phyloP scores from a whole-genome alignment of 148 eudicot genomes.

The Simmondsia chinensis region DNA sequence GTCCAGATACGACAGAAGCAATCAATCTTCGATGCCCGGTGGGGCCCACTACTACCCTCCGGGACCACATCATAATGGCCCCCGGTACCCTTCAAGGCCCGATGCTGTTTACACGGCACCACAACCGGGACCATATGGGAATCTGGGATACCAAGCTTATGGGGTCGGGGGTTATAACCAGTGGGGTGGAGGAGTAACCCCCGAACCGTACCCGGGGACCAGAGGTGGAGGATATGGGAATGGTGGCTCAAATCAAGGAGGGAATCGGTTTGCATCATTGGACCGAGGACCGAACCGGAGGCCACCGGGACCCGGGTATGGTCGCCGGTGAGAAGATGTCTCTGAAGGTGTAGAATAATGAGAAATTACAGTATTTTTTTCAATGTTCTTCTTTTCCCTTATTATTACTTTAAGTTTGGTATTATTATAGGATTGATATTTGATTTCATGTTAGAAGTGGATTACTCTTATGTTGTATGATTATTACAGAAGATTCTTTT shows the following conservation, averaged over 20 bases:
- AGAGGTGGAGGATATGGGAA: slow-evolving; percentile 24
- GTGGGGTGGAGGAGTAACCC: slow-evolving; percentile 23
- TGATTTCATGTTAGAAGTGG: too few species aligned
- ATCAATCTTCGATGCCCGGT: slow-evolving; percentile 3
- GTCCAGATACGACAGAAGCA: slow-evolving; percentile 13
- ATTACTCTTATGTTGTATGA: too few species aligned
- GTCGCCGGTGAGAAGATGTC: slow-evolving; percentile 35
- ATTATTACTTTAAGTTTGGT: too few species aligned
- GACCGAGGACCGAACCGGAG: slow-evolving; percentile 34
- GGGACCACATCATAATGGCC: slow-evolving; percentile 18
- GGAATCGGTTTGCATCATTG: slow-evolving; percentile 49
- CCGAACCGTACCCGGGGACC: slow-evolving; percentile 24
- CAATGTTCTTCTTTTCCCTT: too few species aligned
- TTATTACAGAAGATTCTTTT: too few species aligned
- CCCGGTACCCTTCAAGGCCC: slow-evolving; percentile 12
- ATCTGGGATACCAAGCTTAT: slow-evolving; percentile 23
- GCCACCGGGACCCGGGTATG: slow-evolving; percentile 31
- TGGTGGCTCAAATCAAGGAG: slow-evolving; percentile 29
- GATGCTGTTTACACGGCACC: slow-evolving; percentile 4
- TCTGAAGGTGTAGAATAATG: too few species aligned
- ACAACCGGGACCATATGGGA: slow-evolving; percentile 13
- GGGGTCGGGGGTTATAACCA: slow-evolving; percentile 31
- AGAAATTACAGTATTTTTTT: too few species aligned
- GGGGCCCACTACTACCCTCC: slow-evolving; percentile 16
- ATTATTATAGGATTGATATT: too few species aligned